These are phyloP conservation scores for Oryza longistaminata DNA, from an alignment of 176 grass and related monocot genomes.

Conservation along the genomic window DNA sequence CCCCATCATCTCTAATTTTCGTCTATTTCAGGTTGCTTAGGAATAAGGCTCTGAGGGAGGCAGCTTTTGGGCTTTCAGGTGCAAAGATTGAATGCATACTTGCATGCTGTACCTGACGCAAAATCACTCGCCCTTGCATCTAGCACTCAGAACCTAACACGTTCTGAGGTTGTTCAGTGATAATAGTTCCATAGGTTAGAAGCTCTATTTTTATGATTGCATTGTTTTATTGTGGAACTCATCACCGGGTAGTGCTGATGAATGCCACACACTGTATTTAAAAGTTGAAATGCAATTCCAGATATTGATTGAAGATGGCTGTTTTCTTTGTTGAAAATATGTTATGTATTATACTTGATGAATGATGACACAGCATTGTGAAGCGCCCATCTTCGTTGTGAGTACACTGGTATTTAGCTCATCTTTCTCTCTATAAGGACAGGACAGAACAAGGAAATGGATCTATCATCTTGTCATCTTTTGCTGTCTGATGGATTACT, in stretches of 20 bases:
- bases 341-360: neutral
- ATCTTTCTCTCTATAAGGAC: neutral
- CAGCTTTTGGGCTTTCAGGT: neutral
- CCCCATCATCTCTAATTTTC: neutral
- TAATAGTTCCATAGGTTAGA: neutral
- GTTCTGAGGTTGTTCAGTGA: conserved; percentile 2
- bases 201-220: conserved; percentile 25
- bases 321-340: neutral
- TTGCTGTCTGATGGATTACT: neutral
- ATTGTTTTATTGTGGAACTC: conserved; percentile 14
- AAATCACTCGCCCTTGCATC: neutral
- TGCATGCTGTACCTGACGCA: neutral
- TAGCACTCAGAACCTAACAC: neutral
- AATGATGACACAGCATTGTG: neutral
- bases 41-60: conserved; percentile 6
- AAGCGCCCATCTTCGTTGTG: neutral
- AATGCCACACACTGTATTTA: neutral
- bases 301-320: neutral
- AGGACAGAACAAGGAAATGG: neutral
- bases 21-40: conserved; percentile 40
- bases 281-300: conserved; percentile 20
- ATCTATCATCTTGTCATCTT: conserved; percentile 18
- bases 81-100: neutral
- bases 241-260: conserved; percentile 7
- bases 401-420: conserved; percentile 13